Base-by-base conservation (phyloP, 176 grass and related monocot genomes). In the Eleusine indica region DNA sequence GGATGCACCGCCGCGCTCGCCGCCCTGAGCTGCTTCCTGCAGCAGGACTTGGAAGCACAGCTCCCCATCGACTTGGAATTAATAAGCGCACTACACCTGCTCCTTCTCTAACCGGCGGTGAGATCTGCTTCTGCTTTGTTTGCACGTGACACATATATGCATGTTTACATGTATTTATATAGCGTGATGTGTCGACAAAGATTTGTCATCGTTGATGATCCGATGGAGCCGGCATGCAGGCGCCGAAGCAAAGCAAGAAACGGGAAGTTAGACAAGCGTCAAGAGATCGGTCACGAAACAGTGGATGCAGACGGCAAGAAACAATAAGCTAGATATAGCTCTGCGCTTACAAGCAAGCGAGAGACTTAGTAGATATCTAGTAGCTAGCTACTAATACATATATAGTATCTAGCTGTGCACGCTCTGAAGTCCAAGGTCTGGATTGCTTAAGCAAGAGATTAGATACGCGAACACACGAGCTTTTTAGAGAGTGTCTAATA, bases 211-310 rank as follows among this genome's bases (percentile, higher is more conserved):
- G 37, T 47, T 7, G 74, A 7, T 63, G 39, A 16, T 49, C 46
- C 19, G 11, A 17, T 1, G 4, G 2, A 17, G 35, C 5, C 30
- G 32, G 51, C 17, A n/a, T 3, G 18, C 4, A 88, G 39, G 53
- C 39, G 64, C 35, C 58, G 66, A 84, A 81, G 89, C 77, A 68
- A 77, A 80, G 70, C 52, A 54, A 84, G 51, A 47, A 47, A 47
- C 44, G 44, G 44, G 70, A 79, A 44, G 84, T 87, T 92, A 77
- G 87, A 83, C 72, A 92, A 78, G 79, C 90, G 87, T 94, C 87
- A 83, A 90, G 89, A 77, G 57, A 83, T 21, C 18, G 29, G 70
- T 29, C 75, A 77, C 53, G 74, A 66, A 7, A 21, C 9, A 46
- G 74, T 77, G 42, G 49, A 69, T 83, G 73, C 60, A 88, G 82